These are phyloP conservation scores for Speleostelium caveatum DNA, from an alignment of 78 protist genomes.

Conservation along the genomic window DNA sequence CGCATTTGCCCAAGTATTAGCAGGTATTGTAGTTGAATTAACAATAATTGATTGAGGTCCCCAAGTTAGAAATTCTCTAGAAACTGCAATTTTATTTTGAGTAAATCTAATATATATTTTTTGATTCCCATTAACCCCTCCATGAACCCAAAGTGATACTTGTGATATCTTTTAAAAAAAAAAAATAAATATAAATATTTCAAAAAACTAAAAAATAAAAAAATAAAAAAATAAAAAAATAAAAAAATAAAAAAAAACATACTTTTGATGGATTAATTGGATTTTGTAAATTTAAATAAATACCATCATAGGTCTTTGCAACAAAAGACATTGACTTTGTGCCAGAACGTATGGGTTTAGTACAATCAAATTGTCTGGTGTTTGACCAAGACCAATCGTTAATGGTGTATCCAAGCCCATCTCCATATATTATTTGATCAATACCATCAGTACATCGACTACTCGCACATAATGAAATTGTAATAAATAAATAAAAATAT, in stretches of 20 bases:
- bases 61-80: constrained; percentile 6
- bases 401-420: not conserved
- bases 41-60: constrained; percentile 15
- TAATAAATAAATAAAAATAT: not conserved
- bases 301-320: constrained; percentile 48
- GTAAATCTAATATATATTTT: constrained; percentile 25
- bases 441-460: constrained; percentile 27
- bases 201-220: too few relatives aligned
- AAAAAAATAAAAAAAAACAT: too few relatives aligned
- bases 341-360: constrained; percentile 27
- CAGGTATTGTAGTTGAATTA: not conserved
- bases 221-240: not conserved
- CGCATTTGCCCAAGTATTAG: constrained; percentile 32
- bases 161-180: constrained; percentile 7
- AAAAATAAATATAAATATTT: too few relatives aligned
- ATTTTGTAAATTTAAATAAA: constrained; percentile 25
- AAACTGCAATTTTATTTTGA: constrained; percentile 34
- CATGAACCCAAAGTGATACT: constrained; percentile 38
- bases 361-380: not conserved
- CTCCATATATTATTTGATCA: constrained; percentile 40
- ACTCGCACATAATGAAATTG: not conserved
- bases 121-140: constrained; percentile 33
- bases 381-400: constrained; percentile 63
- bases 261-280: constrained; percentile 68
- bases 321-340: constrained; percentile 31